Percentiles rank a stretch among this genome's conserved stretches.
Evolutionary conservation across 2,329 filamentous ascomycete genomes (phyloP).

Genomic region (Scedosporium aurantiacum): DNA sequence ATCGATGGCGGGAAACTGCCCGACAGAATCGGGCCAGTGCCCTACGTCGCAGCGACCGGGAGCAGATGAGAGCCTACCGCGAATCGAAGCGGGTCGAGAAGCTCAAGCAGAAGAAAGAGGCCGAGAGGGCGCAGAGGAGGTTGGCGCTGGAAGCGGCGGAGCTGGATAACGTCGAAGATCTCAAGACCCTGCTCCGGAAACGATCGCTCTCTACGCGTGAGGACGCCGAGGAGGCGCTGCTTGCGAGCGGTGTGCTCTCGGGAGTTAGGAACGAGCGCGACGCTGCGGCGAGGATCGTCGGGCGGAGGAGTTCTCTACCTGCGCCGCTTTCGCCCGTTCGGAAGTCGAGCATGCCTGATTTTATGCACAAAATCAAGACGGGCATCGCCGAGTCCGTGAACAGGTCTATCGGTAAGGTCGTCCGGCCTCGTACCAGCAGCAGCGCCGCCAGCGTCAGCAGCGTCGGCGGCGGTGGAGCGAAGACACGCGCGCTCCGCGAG

Average conservation of each 20-base stretch:
- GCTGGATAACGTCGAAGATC: conserved; percentile 23
- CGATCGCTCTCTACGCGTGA: not conserved
- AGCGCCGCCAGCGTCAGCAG: not conserved
- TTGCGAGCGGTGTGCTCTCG: conserved; percentile 30
- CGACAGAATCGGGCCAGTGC: conserved; percentile 35
- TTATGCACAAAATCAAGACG: conserved; percentile 3
- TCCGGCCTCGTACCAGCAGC: not conserved
- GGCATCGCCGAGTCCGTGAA: not conserved
- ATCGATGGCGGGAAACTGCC: conserved; percentile 40
- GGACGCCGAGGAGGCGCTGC: conserved; percentile 22
- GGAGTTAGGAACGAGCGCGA: conserved; percentile 28
- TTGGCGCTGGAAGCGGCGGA: conserved; percentile 7
- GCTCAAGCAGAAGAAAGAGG: conserved; percentile 22
- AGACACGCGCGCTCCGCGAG: conserved; percentile 26
- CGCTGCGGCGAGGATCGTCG: conserved; percentile 21
- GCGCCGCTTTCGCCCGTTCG: not conserved
- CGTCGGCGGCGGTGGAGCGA: conserved; percentile 16
- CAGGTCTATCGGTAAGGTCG: not conserved
- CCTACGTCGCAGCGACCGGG: conserved; percentile 40
- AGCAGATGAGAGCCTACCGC: conserved; percentile 36
- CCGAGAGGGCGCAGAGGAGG: conserved; percentile 12
- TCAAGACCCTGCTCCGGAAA: conserved; percentile 19
- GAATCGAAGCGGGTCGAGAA: conserved; percentile 24
- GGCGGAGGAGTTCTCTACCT: conserved; percentile 2
- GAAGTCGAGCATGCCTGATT: not conserved